Evolutionary conservation across 257 asterid genomes (phyloP).

Genomic region (Striga asiatica): DNA sequence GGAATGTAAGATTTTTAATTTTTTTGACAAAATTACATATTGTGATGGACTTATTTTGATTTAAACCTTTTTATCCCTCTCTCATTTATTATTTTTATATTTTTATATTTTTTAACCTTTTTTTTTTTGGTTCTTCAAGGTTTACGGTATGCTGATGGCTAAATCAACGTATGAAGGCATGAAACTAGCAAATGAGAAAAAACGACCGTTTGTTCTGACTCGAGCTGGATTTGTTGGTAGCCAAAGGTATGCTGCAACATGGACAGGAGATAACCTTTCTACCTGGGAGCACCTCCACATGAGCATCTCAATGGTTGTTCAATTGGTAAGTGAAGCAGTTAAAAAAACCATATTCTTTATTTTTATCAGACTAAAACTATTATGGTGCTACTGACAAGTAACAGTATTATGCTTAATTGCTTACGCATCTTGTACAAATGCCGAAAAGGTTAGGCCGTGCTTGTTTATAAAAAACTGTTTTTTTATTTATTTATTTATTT

Average conservation of each 20-base stretch:
- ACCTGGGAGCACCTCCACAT: constrained; percentile 97
- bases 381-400: background rate
- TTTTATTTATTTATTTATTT: too few species aligned
- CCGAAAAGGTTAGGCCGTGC: too few species aligned
- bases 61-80: background rate
- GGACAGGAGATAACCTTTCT: constrained; percentile 98
- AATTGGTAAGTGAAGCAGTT: constrained; percentile 51
- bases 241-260: constrained; percentile 95
- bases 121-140: constrained; percentile 34
- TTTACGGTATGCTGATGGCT: constrained; percentile 97
- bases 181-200: constrained; percentile 61
- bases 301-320: constrained; percentile 94
- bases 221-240: constrained; percentile 97
- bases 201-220: constrained; percentile 91
- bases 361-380: background rate
- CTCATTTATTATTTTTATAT: background rate
- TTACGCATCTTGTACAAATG: too few species aligned
- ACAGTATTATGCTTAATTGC: too few species aligned
- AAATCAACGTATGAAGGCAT: constrained; percentile 90
- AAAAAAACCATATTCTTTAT: background rate
- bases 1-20: too few species aligned
- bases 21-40: background rate
- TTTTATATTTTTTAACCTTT: too few species aligned
- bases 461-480: too few species aligned
- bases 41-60: too few species aligned